Evolutionary conservation across 495 filamentous ascomycete genomes (phyloP).

Genomic region (Tetracladium setigerum): DNA sequence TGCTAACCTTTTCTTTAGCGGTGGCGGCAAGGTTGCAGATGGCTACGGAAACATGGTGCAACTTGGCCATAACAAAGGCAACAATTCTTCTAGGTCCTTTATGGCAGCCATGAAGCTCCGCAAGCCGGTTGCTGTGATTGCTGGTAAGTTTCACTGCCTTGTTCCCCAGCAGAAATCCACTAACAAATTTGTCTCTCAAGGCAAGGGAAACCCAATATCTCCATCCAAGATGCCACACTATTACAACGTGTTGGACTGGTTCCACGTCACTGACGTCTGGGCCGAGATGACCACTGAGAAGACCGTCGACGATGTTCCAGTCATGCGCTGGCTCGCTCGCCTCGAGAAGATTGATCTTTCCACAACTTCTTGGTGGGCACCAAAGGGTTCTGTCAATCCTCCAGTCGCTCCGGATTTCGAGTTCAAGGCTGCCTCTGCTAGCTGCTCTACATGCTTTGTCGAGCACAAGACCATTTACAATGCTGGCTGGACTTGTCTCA

Average conservation of each 20-base stretch:
- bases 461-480: constrained; percentile 31
- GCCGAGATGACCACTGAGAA: constrained; percentile 42
- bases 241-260: constrained; percentile 68
- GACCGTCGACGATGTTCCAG: constrained; percentile 6
- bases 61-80: constrained; percentile 33
- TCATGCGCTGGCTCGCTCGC: constrained; percentile 42
- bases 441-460: constrained; percentile 20
- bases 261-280: constrained; percentile 69
- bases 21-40: constrained; percentile 41
- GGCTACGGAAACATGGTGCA: constrained; percentile 36
- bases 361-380: constrained; percentile 63
- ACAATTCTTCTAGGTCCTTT: constrained; percentile 28
- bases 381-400: constrained; percentile 22
- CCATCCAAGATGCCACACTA: constrained; percentile 48
- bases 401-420: neutral
- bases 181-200: constrained; percentile 27
- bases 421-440: neutral
- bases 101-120: constrained; percentile 26
- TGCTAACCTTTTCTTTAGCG: constrained; percentile 26
- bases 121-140: constrained; percentile 47
- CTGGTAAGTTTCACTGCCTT: constrained; percentile 34
- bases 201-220: constrained; percentile 42
- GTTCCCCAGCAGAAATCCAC: neutral
- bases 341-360: constrained; percentile 61
- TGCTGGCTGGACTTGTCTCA: constrained; percentile 64